These are phyloP conservation scores for Ormosia emarginata DNA, from an alignment of 306 rosid species.

Conservation along the genomic window DNA sequence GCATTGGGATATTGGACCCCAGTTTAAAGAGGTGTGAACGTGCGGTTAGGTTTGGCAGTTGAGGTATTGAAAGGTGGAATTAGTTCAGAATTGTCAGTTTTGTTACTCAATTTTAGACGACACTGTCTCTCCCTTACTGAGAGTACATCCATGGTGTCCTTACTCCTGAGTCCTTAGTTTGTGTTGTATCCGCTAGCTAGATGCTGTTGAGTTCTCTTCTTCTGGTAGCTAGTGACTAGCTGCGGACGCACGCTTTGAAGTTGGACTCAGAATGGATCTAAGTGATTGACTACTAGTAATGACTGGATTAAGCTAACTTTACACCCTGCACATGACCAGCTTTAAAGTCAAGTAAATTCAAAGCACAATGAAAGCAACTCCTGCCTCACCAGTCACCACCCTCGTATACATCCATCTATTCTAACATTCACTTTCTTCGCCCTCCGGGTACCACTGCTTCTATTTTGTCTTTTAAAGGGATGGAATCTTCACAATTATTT, in stretches of 20 bases:
- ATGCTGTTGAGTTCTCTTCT: neutral
- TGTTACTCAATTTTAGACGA: neutral
- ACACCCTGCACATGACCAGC: constrained; percentile 29
- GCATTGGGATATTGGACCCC: constrained; percentile 23
- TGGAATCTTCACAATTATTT: constrained; percentile 6
- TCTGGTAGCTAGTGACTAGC: neutral
- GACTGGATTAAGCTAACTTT: constrained; percentile 17
- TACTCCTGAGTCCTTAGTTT: neutral
- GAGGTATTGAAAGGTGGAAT: constrained; percentile 13
- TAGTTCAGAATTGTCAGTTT: neutral
- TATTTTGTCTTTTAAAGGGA: neutral
- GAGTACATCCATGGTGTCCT: neutral
- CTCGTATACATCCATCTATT: neutral
- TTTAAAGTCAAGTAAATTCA: constrained; percentile 49
- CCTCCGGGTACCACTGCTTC: constrained; percentile 13
- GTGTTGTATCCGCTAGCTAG: neutral
- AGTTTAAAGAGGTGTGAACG: neutral
- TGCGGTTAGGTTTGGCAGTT: constrained; percentile 41
- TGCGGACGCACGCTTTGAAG: neutral
- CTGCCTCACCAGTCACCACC: neutral
- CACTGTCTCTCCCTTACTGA: neutral
- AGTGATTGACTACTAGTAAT: neutral
- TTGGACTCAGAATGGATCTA: neutral
- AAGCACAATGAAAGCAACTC: constrained; percentile 22
- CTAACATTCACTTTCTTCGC: constrained; percentile 9